Percentiles rank a stretch among this genome's conserved stretches.
phyloP scores from a whole-genome alignment of 1,284 basidiomycete genomes.

The Kwoniella shivajii region DNA sequence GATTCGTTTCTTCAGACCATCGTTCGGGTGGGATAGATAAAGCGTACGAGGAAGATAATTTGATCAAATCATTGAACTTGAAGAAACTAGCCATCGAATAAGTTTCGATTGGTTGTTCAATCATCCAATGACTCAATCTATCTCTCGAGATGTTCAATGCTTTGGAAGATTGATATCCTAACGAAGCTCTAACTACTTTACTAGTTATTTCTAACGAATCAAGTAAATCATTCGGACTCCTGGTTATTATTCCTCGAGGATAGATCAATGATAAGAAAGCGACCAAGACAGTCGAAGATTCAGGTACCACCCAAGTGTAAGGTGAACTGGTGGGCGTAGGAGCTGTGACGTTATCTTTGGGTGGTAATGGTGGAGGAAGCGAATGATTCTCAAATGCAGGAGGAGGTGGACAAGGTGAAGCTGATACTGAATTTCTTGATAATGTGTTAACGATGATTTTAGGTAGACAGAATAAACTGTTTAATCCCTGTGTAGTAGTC shows the following conservation, averaged over 20 bases:
- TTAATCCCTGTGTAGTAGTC: slow-evolving; percentile 2
- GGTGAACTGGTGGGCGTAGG: slow-evolving; percentile 41
- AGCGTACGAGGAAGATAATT: slow-evolving; percentile 25
- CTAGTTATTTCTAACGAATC: slow-evolving; percentile 30
- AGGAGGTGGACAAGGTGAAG: not conserved
- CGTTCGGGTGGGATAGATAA: slow-evolving; percentile 12
- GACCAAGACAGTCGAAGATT: slow-evolving; percentile 30
- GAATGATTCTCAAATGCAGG: slow-evolving; percentile 1
- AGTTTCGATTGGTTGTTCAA: slow-evolving; percentile 24
- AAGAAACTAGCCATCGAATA: slow-evolving; percentile 42
- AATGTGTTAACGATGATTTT: slow-evolving; percentile 24
- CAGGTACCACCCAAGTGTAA: slow-evolving; percentile 44
- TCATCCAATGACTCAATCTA: slow-evolving; percentile 20
- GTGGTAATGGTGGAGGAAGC: slow-evolving; percentile 14
- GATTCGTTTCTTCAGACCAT: slow-evolving; percentile 28
- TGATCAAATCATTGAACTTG: slow-evolving; percentile 40
- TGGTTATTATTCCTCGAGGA: slow-evolving; percentile 29
- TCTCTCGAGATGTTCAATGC: slow-evolving; percentile 30
- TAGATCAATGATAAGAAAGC: slow-evolving; percentile 46
- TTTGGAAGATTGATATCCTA: slow-evolving; percentile 44
- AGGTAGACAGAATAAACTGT: slow-evolving; percentile 30
- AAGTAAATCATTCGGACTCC: slow-evolving; percentile 12
- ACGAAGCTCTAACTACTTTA: slow-evolving; percentile 36
- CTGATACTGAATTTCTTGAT: not conserved
- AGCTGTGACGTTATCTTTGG: slow-evolving; percentile 28